phyloP scores from a whole-genome alignment of 495 filamentous ascomycete species.

The Neurospora sp. region DNA sequence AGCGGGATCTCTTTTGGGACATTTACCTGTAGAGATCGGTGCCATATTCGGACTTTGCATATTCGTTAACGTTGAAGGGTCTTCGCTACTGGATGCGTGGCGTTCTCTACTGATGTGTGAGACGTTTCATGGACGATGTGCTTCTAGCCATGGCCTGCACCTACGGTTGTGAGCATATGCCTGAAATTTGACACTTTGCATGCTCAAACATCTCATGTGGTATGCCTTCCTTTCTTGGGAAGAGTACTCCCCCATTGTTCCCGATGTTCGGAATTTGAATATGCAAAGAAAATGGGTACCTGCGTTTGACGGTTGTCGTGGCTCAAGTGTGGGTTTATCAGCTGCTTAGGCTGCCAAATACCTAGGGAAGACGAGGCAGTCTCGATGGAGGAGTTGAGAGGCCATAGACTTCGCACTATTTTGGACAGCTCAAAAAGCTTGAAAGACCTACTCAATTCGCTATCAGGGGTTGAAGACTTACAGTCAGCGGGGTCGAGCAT shows the following conservation, averaged over 20 bases:
- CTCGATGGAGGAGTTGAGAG: neutral
- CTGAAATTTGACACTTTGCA: neutral
- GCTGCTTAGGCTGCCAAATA: neutral
- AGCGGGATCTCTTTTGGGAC: neutral
- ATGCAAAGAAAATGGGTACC: neutral
- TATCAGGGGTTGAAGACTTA: neutral
- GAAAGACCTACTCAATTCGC: neutral
- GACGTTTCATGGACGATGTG: no score
- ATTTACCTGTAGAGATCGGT: neutral
- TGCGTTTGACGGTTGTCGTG: neutral
- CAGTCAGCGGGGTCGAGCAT: neutral
- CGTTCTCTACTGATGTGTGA: neutral
- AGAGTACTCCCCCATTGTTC: neutral
- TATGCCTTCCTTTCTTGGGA: neutral
- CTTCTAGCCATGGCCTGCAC: no score
- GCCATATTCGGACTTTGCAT: neutral
- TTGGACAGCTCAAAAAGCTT: neutral
- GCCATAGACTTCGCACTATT: neutral
- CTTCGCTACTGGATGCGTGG: neutral
- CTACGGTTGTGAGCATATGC: neutral
- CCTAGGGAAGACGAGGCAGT: neutral
- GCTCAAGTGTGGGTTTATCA: neutral
- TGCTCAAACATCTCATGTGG: neutral
- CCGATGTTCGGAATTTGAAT: neutral
- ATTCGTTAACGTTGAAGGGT: neutral